These are phyloP conservation scores for Psidium guajava DNA, from an alignment of 345 rosid species.

Conservation along the genomic window DNA sequence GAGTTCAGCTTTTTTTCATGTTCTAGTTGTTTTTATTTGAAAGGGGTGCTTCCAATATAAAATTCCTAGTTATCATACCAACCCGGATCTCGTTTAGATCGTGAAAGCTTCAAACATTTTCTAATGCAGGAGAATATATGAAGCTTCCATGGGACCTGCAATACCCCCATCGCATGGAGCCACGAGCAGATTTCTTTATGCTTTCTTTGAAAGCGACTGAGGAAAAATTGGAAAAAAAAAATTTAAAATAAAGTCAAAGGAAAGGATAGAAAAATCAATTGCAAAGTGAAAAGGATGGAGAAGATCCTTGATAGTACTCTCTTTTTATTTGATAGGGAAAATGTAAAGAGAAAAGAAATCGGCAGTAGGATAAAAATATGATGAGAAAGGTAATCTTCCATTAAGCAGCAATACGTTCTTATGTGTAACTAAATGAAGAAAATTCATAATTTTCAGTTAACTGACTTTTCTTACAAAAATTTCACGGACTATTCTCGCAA, in stretches of 20 bases:
- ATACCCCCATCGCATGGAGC: background rate
- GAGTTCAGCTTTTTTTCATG: background rate
- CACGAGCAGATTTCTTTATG: background rate
- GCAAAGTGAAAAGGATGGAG: background rate
- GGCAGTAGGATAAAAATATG: background rate
- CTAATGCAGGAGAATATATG: background rate
- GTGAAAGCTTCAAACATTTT: background rate
- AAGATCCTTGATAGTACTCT: background rate
- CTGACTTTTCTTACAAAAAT: background rate
- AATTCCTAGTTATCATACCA: background rate
- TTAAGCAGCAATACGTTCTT: background rate
- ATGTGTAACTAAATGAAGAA: background rate
- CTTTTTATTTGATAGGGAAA: no score
- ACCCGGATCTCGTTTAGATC: background rate
- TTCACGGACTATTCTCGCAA: accelerated
- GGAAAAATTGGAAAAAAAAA: background rate
- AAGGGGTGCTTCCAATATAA: background rate
- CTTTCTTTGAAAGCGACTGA: background rate
- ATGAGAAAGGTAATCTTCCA: background rate
- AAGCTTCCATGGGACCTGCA: background rate
- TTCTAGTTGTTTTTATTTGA: background rate
- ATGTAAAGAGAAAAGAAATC: background rate
- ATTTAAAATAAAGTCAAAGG: background rate
- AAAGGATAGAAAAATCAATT: background rate
- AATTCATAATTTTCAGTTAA: background rate